Percentiles rank a stretch among this genome's conserved stretches.
Evolutionary conservation across 768 basidiomycete genomes (phyloP).

Genomic region (Mycena vulgaris): DNA sequence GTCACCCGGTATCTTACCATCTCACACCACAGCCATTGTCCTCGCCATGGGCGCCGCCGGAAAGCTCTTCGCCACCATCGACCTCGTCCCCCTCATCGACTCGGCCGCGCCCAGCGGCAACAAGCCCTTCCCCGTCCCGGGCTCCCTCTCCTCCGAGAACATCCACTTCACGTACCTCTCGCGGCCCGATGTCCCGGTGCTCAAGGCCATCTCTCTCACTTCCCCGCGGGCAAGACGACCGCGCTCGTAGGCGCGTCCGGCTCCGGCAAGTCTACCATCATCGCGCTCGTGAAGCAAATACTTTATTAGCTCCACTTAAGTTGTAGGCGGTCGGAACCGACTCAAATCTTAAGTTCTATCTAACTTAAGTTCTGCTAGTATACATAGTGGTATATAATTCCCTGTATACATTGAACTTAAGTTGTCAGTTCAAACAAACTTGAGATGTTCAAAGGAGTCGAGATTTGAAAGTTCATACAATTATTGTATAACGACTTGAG

Average conservation of each 20-base stretch:
- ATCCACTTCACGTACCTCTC: slow-evolving; percentile 90
- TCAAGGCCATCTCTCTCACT: slow-evolving; percentile 78
- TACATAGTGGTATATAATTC: too few species aligned
- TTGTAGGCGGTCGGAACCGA: too few species aligned
- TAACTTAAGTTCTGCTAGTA: too few species aligned
- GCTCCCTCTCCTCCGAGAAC: slow-evolving; percentile 79
- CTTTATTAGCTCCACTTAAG: too few species aligned
- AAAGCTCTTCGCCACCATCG: slow-evolving; percentile 90
- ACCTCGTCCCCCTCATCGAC: slow-evolving; percentile 90
- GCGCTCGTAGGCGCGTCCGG: slow-evolving; percentile 88
- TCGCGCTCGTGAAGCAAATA: slow-evolving; percentile 82
- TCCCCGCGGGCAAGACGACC: slow-evolving; percentile 82
- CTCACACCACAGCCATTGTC: slow-evolving; percentile 67
- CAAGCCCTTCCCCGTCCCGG: slow-evolving; percentile 75
- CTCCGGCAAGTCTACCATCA: slow-evolving; percentile 82
- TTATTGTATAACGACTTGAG: too few species aligned
- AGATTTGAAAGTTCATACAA: too few species aligned
- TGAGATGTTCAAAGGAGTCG: too few species aligned
- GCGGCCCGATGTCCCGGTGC: slow-evolving; percentile 81
- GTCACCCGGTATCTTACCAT: not conserved
- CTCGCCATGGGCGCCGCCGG: slow-evolving; percentile 88
- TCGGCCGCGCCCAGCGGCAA: slow-evolving; percentile 77
- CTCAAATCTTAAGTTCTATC: too few species aligned
- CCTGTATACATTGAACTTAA: too few species aligned
- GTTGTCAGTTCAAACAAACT: too few species aligned